Conservation (phyloP, 2,329 filamentous ascomycete genomes). For the Aspergillus melleus region DNA sequence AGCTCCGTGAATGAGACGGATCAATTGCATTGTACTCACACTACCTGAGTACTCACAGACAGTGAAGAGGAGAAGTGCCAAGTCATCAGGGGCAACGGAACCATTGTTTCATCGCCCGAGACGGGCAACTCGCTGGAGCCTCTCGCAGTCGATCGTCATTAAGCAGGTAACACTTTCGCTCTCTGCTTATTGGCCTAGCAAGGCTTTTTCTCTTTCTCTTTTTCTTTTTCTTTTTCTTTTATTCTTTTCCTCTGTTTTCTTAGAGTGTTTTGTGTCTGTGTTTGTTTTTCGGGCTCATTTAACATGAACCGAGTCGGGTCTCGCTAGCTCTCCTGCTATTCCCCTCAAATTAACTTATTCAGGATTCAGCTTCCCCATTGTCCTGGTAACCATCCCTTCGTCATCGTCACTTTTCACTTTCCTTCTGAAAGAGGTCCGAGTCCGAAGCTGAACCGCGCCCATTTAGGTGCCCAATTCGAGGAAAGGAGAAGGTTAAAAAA, state of each 20-base stretch:
- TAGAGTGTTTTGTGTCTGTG: no score
- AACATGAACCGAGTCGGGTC: no score
- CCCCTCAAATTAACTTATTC: no score
- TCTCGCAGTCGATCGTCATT: slow-evolving; percentile 12
- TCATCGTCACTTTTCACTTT: no score
- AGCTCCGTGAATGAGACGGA: not conserved
- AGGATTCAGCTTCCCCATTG: not conserved
- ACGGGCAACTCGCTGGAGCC: slow-evolving; percentile 7
- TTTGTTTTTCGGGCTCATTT: no score
- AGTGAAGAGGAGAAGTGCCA: not conserved
- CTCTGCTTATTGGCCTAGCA: not conserved
- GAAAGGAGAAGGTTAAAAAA: not conserved
- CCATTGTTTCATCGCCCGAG: slow-evolving; percentile 13
- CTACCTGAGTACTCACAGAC: not conserved
- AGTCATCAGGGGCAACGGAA: slow-evolving; percentile 11
- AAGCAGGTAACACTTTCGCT: not conserved
- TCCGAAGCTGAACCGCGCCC: no score
- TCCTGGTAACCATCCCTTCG: not conserved
- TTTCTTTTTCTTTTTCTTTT: no score
- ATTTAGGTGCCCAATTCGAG: not conserved
- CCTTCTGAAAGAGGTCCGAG: no score
- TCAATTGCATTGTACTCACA: not conserved
- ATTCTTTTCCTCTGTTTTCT: no score
- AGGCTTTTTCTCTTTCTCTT: no score
- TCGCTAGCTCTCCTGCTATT: no score